Evolutionary conservation across 208 protist species (phyloP), one percentile per base, ranked within the genome.

Genomic region (Acanthamoeba culbertsoni): DNA sequence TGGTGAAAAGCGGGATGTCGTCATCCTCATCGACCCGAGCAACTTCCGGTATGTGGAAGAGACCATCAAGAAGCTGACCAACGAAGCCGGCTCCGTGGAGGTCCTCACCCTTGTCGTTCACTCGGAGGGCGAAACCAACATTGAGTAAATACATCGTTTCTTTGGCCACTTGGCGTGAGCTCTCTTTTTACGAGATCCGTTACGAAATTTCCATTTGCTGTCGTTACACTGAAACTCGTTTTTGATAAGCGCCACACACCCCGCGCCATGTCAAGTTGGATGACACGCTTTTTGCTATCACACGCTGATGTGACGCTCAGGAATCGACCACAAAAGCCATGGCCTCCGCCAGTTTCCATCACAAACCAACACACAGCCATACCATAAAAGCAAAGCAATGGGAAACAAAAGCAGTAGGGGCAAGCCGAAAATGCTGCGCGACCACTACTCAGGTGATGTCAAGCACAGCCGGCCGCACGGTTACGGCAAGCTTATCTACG

Each of bases 21-120:
- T 95, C 26, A 77, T 95, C 94, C 73, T 96, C 0, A 92, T 97
- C 23, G 96, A 97, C 48, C 96, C 96, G 28, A 95, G 95, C 59
- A 48, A 53, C 14, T 97, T 94, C 37, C 92, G 95, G 57, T 62
- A 84, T 20, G 45, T 97, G 1, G 91, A 96, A n/a, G 95, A 96
- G 45, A 65, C 75, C 0, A 51, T 97, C 14, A 94, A 92, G 37
- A 28, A 45, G 28, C 77, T 93, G 14, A 92, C 95, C 37, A 28
- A 45, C 16, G 94, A 93, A 4, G 79, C 94, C 40, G 96, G 92
- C 45, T 42, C 59, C 43, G 55, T 96, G 31, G 95, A 97, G 43
- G 86, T 96, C 31, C 75, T 97, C 62, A 95, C 35, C 68, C 63
- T 96, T 28, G 92, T 93, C 14, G 95, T 96, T 40, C 65, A 89